Evolutionary conservation across 2,329 filamentous ascomycete species (phyloP).

Genomic region (Blumeria graminis): DNA sequence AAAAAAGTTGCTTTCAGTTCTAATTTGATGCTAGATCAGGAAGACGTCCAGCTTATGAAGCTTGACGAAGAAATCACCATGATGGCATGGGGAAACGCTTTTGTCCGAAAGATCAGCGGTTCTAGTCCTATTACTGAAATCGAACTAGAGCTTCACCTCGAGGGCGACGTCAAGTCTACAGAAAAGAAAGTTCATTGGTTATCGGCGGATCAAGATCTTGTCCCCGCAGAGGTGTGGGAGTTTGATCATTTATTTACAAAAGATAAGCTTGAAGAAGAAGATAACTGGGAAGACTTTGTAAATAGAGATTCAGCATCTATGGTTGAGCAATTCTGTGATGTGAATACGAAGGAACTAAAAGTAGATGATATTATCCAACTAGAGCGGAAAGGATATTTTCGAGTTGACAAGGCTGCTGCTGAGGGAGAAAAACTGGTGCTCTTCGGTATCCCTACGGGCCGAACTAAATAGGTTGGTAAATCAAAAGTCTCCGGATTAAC

Average conservation of each 20-base stretch:
- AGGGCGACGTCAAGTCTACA: slow-evolving; percentile 83
- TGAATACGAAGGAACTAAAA: slow-evolving; percentile 55
- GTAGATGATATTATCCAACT: slow-evolving; percentile 86
- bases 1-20: slow-evolving; percentile 68
- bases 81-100: slow-evolving; percentile 89
- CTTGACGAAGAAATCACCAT: slow-evolving; percentile 79
- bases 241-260: slow-evolving; percentile 93
- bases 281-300: slow-evolving; percentile 62
- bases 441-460: slow-evolving; percentile 48
- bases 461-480: slow-evolving; percentile 16
- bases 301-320: slow-evolving; percentile 49
- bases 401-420: slow-evolving; percentile 43
- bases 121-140: slow-evolving; percentile 39
- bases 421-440: slow-evolving; percentile 36
- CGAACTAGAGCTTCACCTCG: slow-evolving; percentile 68
- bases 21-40: slow-evolving; percentile 62
- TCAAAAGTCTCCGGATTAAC: neutral
- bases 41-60: slow-evolving; percentile 58
- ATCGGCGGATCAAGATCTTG: slow-evolving; percentile 49
- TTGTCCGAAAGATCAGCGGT: slow-evolving; percentile 42
- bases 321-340: slow-evolving; percentile 55
- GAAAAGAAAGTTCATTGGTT: slow-evolving; percentile 96
- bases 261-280: slow-evolving; percentile 77
- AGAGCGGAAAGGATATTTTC: slow-evolving; percentile 78
- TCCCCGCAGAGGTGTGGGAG: slow-evolving; percentile 70